These are phyloP conservation scores for Cryptococcus deneoformans DNA, from an alignment of 1,284 basidiomycete genomes.

Conservation along the genomic window DNA sequence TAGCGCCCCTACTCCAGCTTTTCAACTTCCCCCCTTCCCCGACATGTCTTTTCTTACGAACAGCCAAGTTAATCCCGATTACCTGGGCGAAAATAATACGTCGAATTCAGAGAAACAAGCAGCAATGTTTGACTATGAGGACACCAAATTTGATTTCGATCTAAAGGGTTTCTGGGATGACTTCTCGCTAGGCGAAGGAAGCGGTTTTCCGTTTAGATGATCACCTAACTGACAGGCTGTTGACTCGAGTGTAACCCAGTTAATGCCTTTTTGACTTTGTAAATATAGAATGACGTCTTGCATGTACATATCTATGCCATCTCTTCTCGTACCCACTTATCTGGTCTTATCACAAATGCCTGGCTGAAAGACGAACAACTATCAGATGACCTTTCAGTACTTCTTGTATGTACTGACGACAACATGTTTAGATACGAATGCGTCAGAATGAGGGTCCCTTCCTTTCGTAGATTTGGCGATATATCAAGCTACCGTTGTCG, in stretches of 20 bases:
- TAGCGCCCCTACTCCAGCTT: constrained; percentile 5
- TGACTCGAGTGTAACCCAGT: no score
- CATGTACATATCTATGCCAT: not conserved
- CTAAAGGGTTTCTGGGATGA: constrained; percentile 47
- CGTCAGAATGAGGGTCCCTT: no score
- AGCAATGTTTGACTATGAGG: constrained; percentile 32
- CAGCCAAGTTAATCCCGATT: not conserved
- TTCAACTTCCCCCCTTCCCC: constrained; percentile 12
- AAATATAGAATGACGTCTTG: not conserved
- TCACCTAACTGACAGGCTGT: not conserved
- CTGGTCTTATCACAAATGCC: no score
- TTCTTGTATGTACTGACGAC: no score
- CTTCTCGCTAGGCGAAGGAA: constrained; percentile 41
- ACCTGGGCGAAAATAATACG: not conserved
- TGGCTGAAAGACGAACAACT: no score
- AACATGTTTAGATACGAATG: no score
- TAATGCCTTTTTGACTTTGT: not conserved
- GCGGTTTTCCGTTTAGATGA: constrained; percentile 42
- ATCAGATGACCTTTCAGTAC: no score
- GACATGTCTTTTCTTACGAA: not conserved
- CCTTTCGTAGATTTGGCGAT: no score
- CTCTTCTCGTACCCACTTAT: no score
- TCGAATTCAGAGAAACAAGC: constrained; percentile 3
- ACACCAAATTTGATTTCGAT: constrained; percentile 41
- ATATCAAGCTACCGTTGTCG: no score